Conservation (phyloP, 495 filamentous ascomycete genomes). For the Talaromyces borbonicus region DNA sequence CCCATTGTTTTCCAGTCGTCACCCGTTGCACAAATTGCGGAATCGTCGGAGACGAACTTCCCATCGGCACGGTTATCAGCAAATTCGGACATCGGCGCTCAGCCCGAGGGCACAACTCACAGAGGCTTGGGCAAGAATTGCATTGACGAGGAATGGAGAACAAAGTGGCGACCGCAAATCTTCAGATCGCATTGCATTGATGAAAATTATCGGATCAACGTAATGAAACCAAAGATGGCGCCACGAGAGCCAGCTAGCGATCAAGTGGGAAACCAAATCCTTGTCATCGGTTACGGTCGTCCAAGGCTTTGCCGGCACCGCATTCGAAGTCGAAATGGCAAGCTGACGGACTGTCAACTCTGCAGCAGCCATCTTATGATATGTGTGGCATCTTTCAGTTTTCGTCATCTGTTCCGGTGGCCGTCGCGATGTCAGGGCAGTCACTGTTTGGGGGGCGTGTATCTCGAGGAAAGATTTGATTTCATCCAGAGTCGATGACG, state of each 20-base stretch:
- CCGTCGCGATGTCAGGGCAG: constrained; percentile 18
- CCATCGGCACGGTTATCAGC: constrained; percentile 7
- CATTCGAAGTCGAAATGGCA: constrained; percentile 14
- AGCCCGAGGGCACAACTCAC: constrained; percentile 10
- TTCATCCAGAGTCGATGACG: constrained; percentile 21
- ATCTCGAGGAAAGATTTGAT: constrained; percentile 19
- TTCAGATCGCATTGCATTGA: constrained; percentile 23
- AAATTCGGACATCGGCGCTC: not conserved
- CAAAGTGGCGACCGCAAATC: constrained; percentile 25
- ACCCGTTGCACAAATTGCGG: constrained; percentile 12
- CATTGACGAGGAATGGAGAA: constrained; percentile 36
- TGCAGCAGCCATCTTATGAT: constrained; percentile 6
- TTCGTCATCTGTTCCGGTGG: constrained; percentile 14
- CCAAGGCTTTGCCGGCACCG: constrained; percentile 35
- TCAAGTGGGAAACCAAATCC: constrained; percentile 36
- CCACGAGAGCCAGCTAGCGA: constrained; percentile 40
- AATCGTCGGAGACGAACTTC: constrained; percentile 13
- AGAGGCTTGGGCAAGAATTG: constrained; percentile 30
- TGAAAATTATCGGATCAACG: constrained; percentile 26
- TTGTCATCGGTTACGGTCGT: constrained; percentile 36
- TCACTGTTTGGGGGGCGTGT: constrained; percentile 12
- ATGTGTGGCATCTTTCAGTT: constrained; percentile 9
- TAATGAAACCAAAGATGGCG: constrained; percentile 32
- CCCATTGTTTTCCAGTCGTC: constrained; percentile 13
- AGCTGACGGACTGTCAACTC: constrained; percentile 13